A percentile compares a stretch with the other conserved stretches of the same genome.
Evolutionary conservation across 257 asterid species (phyloP).

Genomic region (Salvia hispanica): DNA sequence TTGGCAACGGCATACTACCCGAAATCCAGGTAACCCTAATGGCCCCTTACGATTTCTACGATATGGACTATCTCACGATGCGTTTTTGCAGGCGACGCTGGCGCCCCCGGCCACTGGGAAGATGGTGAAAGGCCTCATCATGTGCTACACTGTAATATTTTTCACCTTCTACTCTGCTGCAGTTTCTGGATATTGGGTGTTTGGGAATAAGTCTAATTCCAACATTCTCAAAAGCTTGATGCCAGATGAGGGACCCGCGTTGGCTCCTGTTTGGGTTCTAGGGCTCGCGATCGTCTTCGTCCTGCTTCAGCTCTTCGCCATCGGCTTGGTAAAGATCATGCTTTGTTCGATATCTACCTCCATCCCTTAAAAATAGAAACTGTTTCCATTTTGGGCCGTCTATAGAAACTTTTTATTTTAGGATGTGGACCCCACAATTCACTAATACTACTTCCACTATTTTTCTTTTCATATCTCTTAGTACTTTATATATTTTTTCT

Average conservation of each 20-base stretch:
- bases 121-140: constrained; percentile 86
- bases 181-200: constrained; percentile 88
- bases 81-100: constrained; percentile 67
- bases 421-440: too few species aligned
- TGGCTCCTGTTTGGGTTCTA: constrained; percentile 76
- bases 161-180: constrained; percentile 88
- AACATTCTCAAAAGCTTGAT: constrained; percentile 77
- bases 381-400: too few species aligned
- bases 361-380: too few species aligned
- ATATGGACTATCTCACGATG: neutral
- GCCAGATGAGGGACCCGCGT: constrained; percentile 73
- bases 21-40: constrained; percentile 72
- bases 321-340: constrained; percentile 59
- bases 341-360: too few species aligned
- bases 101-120: constrained; percentile 97
- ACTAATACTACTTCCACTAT: too few species aligned
- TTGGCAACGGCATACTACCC: constrained; percentile 90
- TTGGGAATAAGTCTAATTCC: constrained; percentile 80
- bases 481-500: too few species aligned
- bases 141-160: constrained; percentile 91
- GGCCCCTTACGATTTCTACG: neutral
- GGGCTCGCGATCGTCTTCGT: constrained; percentile 64
- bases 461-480: too few species aligned
- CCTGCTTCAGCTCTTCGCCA: constrained; percentile 84
- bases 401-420: too few species aligned